Percentiles rank a stretch among this genome's conserved stretches.
Conservation (phyloP, 345 rosid species). For the Aquilaria yunnanensis region DNA sequence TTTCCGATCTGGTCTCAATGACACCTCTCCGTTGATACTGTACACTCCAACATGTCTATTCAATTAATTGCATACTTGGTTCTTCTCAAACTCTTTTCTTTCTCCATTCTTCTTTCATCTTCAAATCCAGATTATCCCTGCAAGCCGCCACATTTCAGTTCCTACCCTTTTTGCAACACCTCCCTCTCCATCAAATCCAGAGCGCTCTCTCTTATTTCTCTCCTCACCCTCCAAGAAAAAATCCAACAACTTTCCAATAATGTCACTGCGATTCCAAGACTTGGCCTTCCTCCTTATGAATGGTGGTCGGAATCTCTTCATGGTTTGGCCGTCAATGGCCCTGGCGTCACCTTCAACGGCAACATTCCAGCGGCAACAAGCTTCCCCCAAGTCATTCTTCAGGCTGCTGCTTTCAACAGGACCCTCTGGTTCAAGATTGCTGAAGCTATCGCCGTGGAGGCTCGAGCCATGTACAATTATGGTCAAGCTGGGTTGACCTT, state of each 20-base stretch:
- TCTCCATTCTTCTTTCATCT: slow-evolving; percentile 7
- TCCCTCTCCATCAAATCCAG: slow-evolving; percentile 44
- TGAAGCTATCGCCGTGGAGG: slow-evolving; percentile 64
- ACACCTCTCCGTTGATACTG: too few relatives aligned
- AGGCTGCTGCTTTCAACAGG: slow-evolving; percentile 71
- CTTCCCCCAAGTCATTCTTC: slow-evolving; percentile 80
- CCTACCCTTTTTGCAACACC: slow-evolving; percentile 61
- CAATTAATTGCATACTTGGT: slow-evolving; percentile 2
- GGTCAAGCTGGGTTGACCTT: slow-evolving; percentile 90
- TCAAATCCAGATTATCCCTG: slow-evolving; percentile 45
- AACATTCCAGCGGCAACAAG: slow-evolving; percentile 58
- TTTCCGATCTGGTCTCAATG: too few relatives aligned
- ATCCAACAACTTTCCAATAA: slow-evolving; percentile 59
- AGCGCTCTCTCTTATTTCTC: slow-evolving; percentile 64
- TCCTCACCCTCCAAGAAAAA: slow-evolving; percentile 70
- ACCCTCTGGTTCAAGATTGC: slow-evolving; percentile 72
- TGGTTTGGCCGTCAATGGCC: slow-evolving; percentile 84
- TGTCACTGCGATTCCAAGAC: slow-evolving; percentile 63
- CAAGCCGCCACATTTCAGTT: slow-evolving; percentile 37
- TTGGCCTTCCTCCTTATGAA: slow-evolving; percentile 76
- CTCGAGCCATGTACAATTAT: slow-evolving; percentile 72
- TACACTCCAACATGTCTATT: slow-evolving; percentile 8
- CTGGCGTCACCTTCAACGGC: slow-evolving; percentile 73
- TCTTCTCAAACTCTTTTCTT: slow-evolving; percentile 5
- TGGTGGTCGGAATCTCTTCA: slow-evolving; percentile 99